A percentile compares a stretch with the other conserved stretches of the same genome.
Evolutionary conservation across 2,329 filamentous ascomycete genomes (phyloP).

Genomic region (Dendrostoma leiphaemia): DNA sequence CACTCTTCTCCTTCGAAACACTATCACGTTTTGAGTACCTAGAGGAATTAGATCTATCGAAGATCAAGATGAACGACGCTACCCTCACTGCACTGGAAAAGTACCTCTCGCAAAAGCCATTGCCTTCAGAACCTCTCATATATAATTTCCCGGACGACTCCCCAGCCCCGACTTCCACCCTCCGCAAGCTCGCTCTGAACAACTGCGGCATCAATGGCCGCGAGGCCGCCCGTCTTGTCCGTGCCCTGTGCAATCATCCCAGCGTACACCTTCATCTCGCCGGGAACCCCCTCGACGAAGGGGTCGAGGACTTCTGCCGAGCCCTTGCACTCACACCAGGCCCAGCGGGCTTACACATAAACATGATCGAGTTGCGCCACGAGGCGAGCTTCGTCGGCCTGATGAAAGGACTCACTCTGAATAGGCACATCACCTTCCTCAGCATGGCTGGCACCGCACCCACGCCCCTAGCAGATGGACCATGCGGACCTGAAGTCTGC

Average conservation of each 20-base stretch:
- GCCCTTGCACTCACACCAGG: conserved; percentile 46
- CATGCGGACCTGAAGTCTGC: conserved; percentile 43
- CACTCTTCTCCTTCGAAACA: conserved; percentile 45
- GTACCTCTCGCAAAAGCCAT: conserved; percentile 34
- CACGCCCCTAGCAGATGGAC: conserved; percentile 32
- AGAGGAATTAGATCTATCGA: conserved; percentile 53
- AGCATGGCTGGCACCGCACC: conserved; percentile 54
- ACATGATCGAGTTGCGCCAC: conserved; percentile 56
- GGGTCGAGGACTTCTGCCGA: conserved; percentile 48
- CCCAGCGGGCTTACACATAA: conserved; percentile 49
- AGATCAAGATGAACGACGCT: conserved; percentile 51
- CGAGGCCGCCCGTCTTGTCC: conserved; percentile 49
- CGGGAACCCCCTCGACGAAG: conserved; percentile 52
- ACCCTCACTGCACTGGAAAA: conserved; percentile 45
- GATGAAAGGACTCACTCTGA: conserved; percentile 47
- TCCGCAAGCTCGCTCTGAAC: conserved; percentile 47
- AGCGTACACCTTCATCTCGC: conserved; percentile 49
- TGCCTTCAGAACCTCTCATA: conserved; percentile 3
- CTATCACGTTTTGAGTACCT: conserved; percentile 43
- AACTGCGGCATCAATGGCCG: conserved; percentile 51
- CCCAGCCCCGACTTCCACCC: conserved; percentile 30
- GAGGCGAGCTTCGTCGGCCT: conserved; percentile 52
- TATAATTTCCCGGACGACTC: neutral
- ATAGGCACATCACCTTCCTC: conserved; percentile 48
- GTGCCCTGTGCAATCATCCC: conserved; percentile 45